Evolutionary conservation across 106 monocot genomes (phyloP), one percentile per base, ranked within the genome.

Genomic region (Agapanthus africanus): DNA sequence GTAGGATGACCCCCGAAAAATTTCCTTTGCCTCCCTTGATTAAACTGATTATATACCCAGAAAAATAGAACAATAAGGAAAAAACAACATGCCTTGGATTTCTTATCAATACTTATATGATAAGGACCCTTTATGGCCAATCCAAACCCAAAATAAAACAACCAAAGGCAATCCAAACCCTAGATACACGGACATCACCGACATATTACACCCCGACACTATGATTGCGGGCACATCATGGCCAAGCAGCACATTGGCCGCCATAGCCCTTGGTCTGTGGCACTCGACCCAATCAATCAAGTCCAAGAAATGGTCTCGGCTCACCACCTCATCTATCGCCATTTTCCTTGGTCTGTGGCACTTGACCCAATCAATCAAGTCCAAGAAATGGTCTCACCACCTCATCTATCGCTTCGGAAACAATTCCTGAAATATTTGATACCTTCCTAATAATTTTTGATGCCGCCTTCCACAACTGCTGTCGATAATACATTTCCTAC

Each of bases 101-200:
- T n/a, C n/a, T n/a, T n/a, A n/a, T n/a, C n/a, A n/a, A n/a, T n/a
- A n/a, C n/a, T n/a, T n/a, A n/a, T n/a, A n/a, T n/a, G n/a, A n/a
- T n/a, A n/a, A n/a, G n/a, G n/a, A n/a, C n/a, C n/a, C n/a, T n/a
- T n/a, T n/a, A n/a, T n/a, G n/a, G n/a, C n/a, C n/a, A n/a, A n/a
- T n/a, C n/a, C n/a, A n/a, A n/a, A n/a, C n/a, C n/a, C n/a, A n/a
- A n/a, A n/a, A n/a, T n/a, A n/a, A n/a, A n/a, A n/a, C n/a, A n/a
- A 68, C 6, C 30, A 10, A 0, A 6, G 68, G 68, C 30, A 14
- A 5, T 2, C 68, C 68, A 9, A 47, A 34, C 47, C 68, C 47
- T n/a, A 68, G 49, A 18, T 68, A 44, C 68, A 40, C 34, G 8
- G 30, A 1, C 68, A 47, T 68, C 68, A 68, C 68, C 47, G 68